phyloP scores from a whole-genome alignment of 176 grass and related monocot genomes.

The Melocanna baccifera region DNA sequence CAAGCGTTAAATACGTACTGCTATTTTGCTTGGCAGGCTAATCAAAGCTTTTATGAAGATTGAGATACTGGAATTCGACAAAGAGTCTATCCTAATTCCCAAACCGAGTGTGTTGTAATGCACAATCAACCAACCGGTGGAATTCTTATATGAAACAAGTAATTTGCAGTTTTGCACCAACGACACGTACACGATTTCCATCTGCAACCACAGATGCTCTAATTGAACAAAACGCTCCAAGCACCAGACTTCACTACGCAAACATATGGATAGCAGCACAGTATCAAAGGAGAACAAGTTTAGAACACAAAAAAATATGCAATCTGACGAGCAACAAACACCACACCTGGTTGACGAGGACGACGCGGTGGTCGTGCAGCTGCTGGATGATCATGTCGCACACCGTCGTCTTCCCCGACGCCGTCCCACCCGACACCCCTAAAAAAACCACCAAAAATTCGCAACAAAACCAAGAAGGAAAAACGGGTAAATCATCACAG shows the following conservation, averaged over 20 bases:
- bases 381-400: constrained; percentile 99
- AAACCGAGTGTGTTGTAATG: neutral
- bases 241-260: neutral
- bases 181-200: neutral
- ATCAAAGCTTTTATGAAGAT: neutral
- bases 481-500: neutral
- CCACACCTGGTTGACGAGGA: constrained; percentile 72
- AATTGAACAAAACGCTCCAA: neutral
- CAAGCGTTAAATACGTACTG: neutral
- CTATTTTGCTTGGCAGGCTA: neutral
- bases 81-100: neutral
- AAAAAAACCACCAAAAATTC: neutral
- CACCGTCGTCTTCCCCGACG: constrained; percentile 96
- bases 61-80: neutral
- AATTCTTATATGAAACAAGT: neutral
- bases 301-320: neutral
- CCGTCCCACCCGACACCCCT: constrained; percentile 93
- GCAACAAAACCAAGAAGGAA: neutral
- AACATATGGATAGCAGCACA: neutral
- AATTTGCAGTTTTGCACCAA: neutral
- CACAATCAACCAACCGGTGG: neutral
- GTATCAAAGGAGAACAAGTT: neutral
- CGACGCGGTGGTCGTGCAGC: constrained; percentile 86
- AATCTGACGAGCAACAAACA: neutral
- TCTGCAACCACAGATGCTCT: neutral